These are phyloP conservation scores for Naumovozyma castellii DNA, from an alignment of 805 yeast genomes.

Conservation along the genomic window DNA sequence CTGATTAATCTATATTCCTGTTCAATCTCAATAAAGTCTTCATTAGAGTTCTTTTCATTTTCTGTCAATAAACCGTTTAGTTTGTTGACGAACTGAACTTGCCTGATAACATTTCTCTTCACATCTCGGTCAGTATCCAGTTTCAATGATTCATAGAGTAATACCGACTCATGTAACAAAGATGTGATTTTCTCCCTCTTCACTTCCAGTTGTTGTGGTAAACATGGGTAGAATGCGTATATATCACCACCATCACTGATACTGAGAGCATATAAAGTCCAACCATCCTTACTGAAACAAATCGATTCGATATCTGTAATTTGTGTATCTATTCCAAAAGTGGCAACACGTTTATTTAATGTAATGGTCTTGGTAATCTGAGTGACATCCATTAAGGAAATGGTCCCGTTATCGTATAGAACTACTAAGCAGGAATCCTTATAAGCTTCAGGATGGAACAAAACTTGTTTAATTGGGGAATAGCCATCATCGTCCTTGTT, in stretches of 20 bases:
- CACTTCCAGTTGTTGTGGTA: constrained; percentile 32
- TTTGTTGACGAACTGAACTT: constrained; percentile 31
- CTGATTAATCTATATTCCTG: constrained; percentile 7
- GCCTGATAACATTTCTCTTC: constrained; percentile 26
- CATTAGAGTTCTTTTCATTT: constrained; percentile 3
- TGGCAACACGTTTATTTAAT: constrained; percentile 6
- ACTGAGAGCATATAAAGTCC: constrained; percentile 44
- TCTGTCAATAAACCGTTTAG: constrained; percentile 12
- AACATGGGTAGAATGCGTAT: constrained; percentile 54
- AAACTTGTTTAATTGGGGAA: constrained; percentile 31
- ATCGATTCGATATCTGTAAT: constrained; percentile 17
- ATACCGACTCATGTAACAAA: constrained; percentile 20
- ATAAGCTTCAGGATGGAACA: constrained; percentile 35
- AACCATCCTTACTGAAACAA: constrained; percentile 32
- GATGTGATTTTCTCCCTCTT: constrained; percentile 24
- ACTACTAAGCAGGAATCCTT: constrained; percentile 18
- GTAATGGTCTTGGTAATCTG: constrained; percentile 1
- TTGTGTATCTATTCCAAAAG: constrained; percentile 17
- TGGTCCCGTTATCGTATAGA: constrained; percentile 18
- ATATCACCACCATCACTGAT: constrained; percentile 46
- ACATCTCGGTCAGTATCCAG: constrained; percentile 10
- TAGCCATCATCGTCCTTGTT: neutral
- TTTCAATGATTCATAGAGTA: constrained; percentile 16
- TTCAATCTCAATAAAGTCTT: constrained; percentile 11
- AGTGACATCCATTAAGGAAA: constrained; percentile 15